Base-by-base conservation (phyloP, 1,284 basidiomycete species). In the Pseudomicrostroma phylloplanum region DNA sequence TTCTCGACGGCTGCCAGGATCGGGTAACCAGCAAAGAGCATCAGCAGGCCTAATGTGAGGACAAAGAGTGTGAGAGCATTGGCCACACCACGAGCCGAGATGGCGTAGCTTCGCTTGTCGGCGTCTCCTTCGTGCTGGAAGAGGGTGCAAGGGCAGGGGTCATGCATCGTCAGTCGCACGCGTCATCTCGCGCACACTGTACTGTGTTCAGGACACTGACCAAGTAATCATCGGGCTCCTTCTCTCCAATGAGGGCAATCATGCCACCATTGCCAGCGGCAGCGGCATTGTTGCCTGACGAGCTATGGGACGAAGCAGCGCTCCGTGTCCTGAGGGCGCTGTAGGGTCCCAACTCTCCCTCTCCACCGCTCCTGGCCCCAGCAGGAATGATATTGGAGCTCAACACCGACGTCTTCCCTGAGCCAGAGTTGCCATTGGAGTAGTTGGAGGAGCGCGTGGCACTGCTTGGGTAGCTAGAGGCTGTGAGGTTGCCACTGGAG, bases 1-100 rank as follows among this genome's bases (percentile, higher is more conserved):
- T 70, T 49, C 6, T 61, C 59, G 39, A 73, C 54, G 36, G 77
- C 67, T 56, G 73, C 70, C 9, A 74, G 59, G 30, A 78, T 68
- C 6, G 77, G 77, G 53, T 78, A 78, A 17, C 77, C 77, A 17
- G 70, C 69, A 63, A 78, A 78, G 41, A 78, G 66, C 68, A 71
- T 72, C 40, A 78, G 39, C 30, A 78, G 59, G 39, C 57, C 69
- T 19, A 65, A 54, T 0, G 66, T 70, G 46, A 79, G 70, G 9
- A 75, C 25, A 17, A 61, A 49, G 30, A 77, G 67, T 0, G 72
- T 76, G n/a, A 66, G 46, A 17, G 74, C 55, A 58, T 78, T 77
- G 61, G 76, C 62, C 19, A 67, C 60, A 0, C 74, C 76, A 17
- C 72, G 66, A 65, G 68, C 49, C 21, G 68, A 70, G 46, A 67